Percentiles rank a stretch among this genome's conserved stretches.
Evolutionary conservation across 2,329 filamentous ascomycete genomes (phyloP).

Genomic region (Arthrobotrys megalospora): DNA sequence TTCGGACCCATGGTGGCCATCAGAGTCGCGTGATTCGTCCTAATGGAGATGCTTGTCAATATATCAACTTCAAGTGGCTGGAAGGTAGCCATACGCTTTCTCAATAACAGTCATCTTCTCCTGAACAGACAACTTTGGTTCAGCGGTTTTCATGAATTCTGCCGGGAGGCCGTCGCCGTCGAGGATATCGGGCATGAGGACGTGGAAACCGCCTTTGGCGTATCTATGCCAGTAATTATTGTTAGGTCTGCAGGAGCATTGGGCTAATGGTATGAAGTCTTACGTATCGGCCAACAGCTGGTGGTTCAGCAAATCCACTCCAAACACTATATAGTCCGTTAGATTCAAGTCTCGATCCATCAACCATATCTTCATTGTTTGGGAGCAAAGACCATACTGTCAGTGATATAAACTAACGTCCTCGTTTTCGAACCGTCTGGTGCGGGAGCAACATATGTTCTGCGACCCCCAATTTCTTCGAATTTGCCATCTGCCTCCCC

Average conservation of each 20-base stretch:
- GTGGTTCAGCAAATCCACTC: slow-evolving; percentile 47
- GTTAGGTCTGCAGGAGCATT: background rate
- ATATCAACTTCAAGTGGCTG: background rate
- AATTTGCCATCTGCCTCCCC: slow-evolving; percentile 42
- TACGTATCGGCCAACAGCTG: slow-evolving; percentile 57
- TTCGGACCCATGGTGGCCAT: slow-evolving; percentile 45
- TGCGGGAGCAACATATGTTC: slow-evolving; percentile 42
- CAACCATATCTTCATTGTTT: background rate
- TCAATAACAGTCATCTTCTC: slow-evolving; percentile 45
- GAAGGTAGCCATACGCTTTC: slow-evolving; percentile 35
- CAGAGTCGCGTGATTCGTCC: slow-evolving; percentile 39
- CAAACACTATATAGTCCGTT: slow-evolving; percentile 47
- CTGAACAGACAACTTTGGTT: slow-evolving; percentile 47
- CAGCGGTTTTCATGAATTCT: slow-evolving; percentile 42
- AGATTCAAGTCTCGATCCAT: background rate
- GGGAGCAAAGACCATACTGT: slow-evolving; percentile 31
- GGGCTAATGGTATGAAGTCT: background rate
- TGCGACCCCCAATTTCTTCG: slow-evolving; percentile 52
- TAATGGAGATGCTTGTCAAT: slow-evolving; percentile 7
- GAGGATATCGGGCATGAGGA: slow-evolving; percentile 52
- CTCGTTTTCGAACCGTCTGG: slow-evolving; percentile 54
- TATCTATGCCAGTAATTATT: slow-evolving; percentile 17
- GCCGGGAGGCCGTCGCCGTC: slow-evolving; percentile 47
- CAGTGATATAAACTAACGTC: slow-evolving; percentile 51
- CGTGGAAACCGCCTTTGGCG: slow-evolving; percentile 52